Conservation (phyloP, 345 rosid species). For the Eucalyptus curtisii region DNA sequence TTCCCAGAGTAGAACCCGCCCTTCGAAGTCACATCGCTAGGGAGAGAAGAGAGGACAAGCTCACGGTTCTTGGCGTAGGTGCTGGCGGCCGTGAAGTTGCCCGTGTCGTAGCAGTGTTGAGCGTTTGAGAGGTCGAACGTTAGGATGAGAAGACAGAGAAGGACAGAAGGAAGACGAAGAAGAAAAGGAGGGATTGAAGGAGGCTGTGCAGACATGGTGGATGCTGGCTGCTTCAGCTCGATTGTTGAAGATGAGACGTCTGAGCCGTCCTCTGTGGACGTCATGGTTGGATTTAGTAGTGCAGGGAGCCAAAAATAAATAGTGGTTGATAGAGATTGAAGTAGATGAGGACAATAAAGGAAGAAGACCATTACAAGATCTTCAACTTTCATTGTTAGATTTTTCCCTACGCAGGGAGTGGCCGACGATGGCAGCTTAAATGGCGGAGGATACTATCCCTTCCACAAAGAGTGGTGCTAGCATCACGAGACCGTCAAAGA, state of each 20-base stretch:
- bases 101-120: not conserved
- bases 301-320: not conserved
- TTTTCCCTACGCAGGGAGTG: accelerated
- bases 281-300: too few relatives aligned
- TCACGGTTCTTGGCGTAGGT: not conserved
- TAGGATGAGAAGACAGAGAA: not conserved
- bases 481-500: too few relatives aligned
- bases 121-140: not conserved
- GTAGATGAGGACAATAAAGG: not conserved
- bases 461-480: not conserved
- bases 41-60: not conserved
- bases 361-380: not conserved
- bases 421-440: accelerated
- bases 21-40: not conserved
- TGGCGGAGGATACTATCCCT: accelerated
- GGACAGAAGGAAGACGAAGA: not conserved
- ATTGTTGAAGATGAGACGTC: not conserved
- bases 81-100: not conserved
- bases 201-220: not conserved
- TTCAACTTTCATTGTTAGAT: not conserved
- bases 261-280: not conserved
- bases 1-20: not conserved
- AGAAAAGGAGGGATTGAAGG: not conserved
- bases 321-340: not conserved
- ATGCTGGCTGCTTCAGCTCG: not conserved